phyloP scores from a whole-genome alignment of 75 land plant genomes.

The Isoetes taiwanensis region DNA sequence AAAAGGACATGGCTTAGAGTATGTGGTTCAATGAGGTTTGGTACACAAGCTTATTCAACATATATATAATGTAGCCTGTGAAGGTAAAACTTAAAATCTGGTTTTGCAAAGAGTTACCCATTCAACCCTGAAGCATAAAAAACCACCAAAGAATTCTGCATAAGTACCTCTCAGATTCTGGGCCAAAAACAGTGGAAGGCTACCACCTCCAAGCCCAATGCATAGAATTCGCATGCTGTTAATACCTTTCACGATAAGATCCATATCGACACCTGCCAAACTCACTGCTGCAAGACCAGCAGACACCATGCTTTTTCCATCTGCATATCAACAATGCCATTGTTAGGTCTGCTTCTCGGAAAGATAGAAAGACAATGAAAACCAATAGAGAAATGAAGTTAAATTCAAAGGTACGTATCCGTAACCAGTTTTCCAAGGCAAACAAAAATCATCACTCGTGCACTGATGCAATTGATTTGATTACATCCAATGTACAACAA shows the following conservation, averaged over 20 bases:
- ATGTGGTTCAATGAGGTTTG: not conserved
- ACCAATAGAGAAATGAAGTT: not conserved
- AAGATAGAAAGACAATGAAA: not conserved
- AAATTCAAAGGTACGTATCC: too few species aligned
- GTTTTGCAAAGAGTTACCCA: too few species aligned
- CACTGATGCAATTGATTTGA: too few species aligned
- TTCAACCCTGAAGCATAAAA: not conserved
- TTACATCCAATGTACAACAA: too few species aligned
- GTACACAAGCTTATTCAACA: too few species aligned
- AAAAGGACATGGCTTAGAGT: slow-evolving; percentile 5
- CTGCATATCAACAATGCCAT: too few species aligned
- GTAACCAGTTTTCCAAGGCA: too few species aligned
- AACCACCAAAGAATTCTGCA: not conserved
- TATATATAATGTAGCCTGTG: too few species aligned
- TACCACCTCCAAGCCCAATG: slow-evolving; percentile 91
- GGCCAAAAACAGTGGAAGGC: slow-evolving; percentile 83
- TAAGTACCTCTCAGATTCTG: slow-evolving; percentile 44
- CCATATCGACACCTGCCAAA: slow-evolving; percentile 36
- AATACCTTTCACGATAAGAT: slow-evolving; percentile 29
- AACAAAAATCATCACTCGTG: too few species aligned
- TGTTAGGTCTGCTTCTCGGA: too few species aligned
- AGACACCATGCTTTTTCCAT: slow-evolving; percentile 78
- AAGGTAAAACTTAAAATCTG: too few species aligned
- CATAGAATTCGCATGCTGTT: slow-evolving; percentile 52
- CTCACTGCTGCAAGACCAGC: slow-evolving; percentile 54